Evolutionary conservation across 768 basidiomycete genomes (phyloP), one percentile per base, ranked within the genome.

Genomic region (Xerocomellus amylosporus): DNA sequence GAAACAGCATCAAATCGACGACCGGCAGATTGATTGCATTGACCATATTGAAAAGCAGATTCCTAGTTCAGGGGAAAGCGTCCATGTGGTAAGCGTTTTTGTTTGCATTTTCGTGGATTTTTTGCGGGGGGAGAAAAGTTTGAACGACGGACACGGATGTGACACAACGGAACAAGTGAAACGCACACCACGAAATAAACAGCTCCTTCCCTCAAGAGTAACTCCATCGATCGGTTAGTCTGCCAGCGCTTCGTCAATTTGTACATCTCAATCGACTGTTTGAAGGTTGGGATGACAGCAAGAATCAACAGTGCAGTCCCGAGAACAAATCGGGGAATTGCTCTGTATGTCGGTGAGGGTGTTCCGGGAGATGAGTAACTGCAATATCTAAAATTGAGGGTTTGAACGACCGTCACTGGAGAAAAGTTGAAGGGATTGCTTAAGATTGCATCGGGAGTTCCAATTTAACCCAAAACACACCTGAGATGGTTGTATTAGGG

Each of bases 101-200:
- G 8, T n/a, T n/a, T 34, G 14, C 14, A 37, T 36, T 37, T 37
- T 3, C 12, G 36, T 4, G 7, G 2, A 13, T 31, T 33, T 20
- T 17, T 36, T 36, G 1, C 2, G 20, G 34, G 28, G 33, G 5
- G 34, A n/a, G 24, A n/a, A 9, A 46, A 20, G 17, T 8, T 5
- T 10, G 19, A 12, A 31, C 14, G 5, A 22, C 17, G 15, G 30
- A 22, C 19, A 22, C 3, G 3, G 22, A 20, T 15, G 2, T 17
- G 15, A 19, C n/a, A 33, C 8, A 41, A 45, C 20, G 17, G 3
- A 28, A 8, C 8, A 17, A 19, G 46, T 30, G 9, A 14, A 5
- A 52, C 61, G 8, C 31, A 62, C 61, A 53, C 30, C 26, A 55
- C 8, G 24, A 59, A 63, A 37, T 63, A 63, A 0, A 49, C n/a